Evolutionary conservation across 1,284 basidiomycete species (phyloP), one percentile per base, ranked within the genome.

Genomic region (Anthracocystis panici-leucophaei): DNA sequence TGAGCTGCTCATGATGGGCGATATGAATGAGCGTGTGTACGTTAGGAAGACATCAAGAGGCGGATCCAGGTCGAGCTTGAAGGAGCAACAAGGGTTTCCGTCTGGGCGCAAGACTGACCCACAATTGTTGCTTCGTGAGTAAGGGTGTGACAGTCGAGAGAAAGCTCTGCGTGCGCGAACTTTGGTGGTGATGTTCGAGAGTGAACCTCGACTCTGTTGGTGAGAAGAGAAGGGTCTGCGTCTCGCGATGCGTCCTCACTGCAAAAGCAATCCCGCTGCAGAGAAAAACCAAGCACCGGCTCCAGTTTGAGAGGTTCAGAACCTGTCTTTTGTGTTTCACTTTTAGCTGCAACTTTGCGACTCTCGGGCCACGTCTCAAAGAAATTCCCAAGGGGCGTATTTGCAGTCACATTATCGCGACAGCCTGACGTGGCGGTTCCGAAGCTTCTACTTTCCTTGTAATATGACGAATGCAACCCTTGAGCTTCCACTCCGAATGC

Each of bases 1-100:
- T 12, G 56, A 35, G 59, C 55, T 57, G 55, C 57, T 71, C 68
- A 71, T 71, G 44, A 3, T 61, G 68, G 29, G 38, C 41, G 14
- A 35, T 27, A 9, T 25, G n/a, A 20, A 20, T 18, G 18, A 42
- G 48, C 3, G 9, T 49, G 14, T 23, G n/a, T 6, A 20, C 4
- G 27, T 49, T 49, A 49, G 4, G 27, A 20, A 49, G 48, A 20
- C 48, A 56, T 56, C 42, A 46, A 35, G 42, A 21, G 42, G 27
- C 14, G 27, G 14, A 0, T 46, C 20, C 31, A 21, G 18, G 29
- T 12, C 7, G 18, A 14, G 40, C 46, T 29, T 29, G 27, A 29
- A 29, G 7, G 46, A 29, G 51, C 25, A 41, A 12, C 29, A 7
- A 42, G 18, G 6, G 52, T 11, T 44, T 12, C 41, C 23, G 52